phyloP scores from a whole-genome alignment of 169 alveolate species.

The Cryptosporidium baileyi region DNA sequence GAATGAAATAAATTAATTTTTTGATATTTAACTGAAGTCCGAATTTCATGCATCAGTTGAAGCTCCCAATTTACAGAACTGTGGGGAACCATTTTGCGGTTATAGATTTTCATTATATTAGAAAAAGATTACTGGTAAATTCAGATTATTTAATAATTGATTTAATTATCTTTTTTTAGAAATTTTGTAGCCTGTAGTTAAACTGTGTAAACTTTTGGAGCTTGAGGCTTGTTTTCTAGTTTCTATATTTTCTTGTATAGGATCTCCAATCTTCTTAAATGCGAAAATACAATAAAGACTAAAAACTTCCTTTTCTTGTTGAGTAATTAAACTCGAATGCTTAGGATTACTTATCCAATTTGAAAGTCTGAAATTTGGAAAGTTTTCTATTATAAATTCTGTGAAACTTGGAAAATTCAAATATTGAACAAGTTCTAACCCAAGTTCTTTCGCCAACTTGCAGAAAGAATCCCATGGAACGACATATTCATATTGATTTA shows the following conservation, averaged over 20 bases:
- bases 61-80: too few species aligned
- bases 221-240: neutral
- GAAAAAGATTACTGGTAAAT: too few species aligned
- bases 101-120: too few species aligned
- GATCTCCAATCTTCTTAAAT: neutral
- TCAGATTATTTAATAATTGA: too few species aligned
- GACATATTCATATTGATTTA: conserved; percentile 77
- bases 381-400: conserved; percentile 11
- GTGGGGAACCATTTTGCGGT: too few species aligned
- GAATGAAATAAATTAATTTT: too few species aligned
- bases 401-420: conserved; percentile 68
- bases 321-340: conserved; percentile 25
- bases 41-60: too few species aligned
- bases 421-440: conserved; percentile 46
- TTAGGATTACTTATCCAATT: conserved; percentile 62
- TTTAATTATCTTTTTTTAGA: neutral
- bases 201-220: neutral
- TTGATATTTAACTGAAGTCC: too few species aligned
- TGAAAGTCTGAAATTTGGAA: conserved; percentile 54
- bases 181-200: conserved; percentile 32
- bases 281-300: conserved; percentile 34
- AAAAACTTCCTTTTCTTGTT: conserved; percentile 38
- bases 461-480: conserved; percentile 72
- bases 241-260: neutral
- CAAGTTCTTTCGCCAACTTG: conserved; percentile 43